Evolutionary conservation across 768 basidiomycete species (phyloP), one percentile per base, ranked within the genome.

Genomic region (Agaricus blazei): DNA sequence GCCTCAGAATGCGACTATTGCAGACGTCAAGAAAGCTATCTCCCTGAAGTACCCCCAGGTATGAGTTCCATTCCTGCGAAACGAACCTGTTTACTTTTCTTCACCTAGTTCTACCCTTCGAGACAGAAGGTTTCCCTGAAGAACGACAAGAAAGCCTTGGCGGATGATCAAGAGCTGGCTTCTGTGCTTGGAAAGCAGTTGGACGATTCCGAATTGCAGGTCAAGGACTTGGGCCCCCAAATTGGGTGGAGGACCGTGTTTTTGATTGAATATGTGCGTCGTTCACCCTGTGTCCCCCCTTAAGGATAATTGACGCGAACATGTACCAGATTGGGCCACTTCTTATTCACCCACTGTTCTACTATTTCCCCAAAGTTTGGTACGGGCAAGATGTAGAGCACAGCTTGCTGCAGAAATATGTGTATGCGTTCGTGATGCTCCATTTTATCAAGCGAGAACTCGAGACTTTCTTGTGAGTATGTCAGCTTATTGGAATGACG

Each of bases 211-310:
- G 83, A 86, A 56, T 63, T 98, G 37, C 69, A 78, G 37, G 76
- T 94, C 57, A 97, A 97, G 69, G 97, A 98, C 69, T 73, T 98
- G 29, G 97, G 97, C 0, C 80, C 87, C 6, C 97, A 99, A 68
- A 74, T 96, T 44, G 79, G 83, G 63, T 98, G 95, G 90, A 79
- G 77, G 63, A 89, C 88, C 0, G 92, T 98, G 15, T 98, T 93
- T 69, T 66, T 98, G 48, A 74, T 89, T 49, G 97, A 99, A 95
- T 99, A 98, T 64, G 95, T 95, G 72, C 64, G 93, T 19, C 54
- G 9, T 9, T 29, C 36, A 27, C 19, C 23, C 37, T 36, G 49
- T 31, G 26, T 37, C 11, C 5, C 31, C 31, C 7, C 34, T 34
- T 11, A 7, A 7, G 34, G 34, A 34, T 36, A 37, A 44, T 11